Evolutionary conservation across 2,329 filamentous ascomycete species (phyloP).

Genomic region (Neonectria neomacrospora): DNA sequence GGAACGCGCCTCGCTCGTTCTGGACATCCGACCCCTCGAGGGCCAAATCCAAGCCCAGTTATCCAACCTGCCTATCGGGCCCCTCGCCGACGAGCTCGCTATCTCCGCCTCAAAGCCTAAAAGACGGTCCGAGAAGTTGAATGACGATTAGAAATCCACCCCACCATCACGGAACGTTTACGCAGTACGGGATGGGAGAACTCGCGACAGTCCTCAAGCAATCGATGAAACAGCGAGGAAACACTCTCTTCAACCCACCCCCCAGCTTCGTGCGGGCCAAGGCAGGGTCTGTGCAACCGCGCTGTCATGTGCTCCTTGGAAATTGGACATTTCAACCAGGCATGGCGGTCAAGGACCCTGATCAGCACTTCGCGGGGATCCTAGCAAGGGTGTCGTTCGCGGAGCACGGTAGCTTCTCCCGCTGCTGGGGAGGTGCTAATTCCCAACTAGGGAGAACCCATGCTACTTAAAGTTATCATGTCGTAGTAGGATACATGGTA

Average conservation of each 20-base stretch:
- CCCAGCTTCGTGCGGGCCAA: not conserved
- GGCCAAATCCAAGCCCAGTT: not conserved
- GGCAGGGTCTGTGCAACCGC: not conserved
- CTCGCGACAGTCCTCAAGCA: not conserved
- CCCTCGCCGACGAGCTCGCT: not conserved
- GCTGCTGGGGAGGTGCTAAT: not conserved
- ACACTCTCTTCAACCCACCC: not conserved
- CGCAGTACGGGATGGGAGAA: too few species aligned
- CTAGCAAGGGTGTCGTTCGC: not conserved
- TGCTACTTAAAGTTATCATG: too few species aligned
- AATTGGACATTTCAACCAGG: not conserved
- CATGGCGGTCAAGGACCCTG: conserved; percentile 9
- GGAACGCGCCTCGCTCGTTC: conserved; percentile 21
- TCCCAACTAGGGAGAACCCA: too few species aligned
- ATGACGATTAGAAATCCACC: not conserved
- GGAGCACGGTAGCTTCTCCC: not conserved
- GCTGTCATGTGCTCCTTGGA: not conserved
- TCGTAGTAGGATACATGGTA: too few species aligned
- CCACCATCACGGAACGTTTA: not conserved
- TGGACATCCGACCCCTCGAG: not conserved
- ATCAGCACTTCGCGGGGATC: conserved; percentile 4
- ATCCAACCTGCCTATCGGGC: conserved; percentile 5
- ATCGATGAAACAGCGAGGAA: not conserved
- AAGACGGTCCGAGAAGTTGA: not conserved
- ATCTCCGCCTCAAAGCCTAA: not conserved